phyloP scores from a whole-genome alignment of 352 stramenopile genomes.

The Aphanomyces euteiches region DNA sequence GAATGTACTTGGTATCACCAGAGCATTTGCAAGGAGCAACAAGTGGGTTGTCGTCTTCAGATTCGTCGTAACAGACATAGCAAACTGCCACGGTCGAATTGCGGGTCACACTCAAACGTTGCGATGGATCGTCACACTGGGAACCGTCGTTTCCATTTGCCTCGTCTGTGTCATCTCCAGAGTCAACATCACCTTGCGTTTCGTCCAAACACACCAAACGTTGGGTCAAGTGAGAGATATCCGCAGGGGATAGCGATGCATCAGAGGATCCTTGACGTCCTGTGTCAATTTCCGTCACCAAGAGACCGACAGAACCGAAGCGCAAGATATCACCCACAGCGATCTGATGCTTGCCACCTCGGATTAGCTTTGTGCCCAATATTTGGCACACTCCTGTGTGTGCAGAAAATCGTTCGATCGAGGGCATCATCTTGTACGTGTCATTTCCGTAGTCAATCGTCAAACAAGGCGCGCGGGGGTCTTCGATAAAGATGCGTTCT shows the following conservation, averaged over 20 bases:
- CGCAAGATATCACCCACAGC: conserved; percentile 83
- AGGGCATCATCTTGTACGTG: conserved; percentile 76
- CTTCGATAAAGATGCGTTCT: conserved; percentile 86
- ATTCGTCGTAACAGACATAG: conserved; percentile 86
- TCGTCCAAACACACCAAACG: conserved; percentile 80
- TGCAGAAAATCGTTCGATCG: conserved; percentile 80
- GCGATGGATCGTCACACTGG: conserved; percentile 80
- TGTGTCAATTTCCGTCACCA: conserved; percentile 84
- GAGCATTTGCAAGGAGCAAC: conserved; percentile 94
- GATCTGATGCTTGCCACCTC: conserved; percentile 75
- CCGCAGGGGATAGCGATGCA: conserved; percentile 59
- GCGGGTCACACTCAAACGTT: conserved; percentile 58
- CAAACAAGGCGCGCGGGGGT: conserved; percentile 72
- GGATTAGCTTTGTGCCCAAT: conserved; percentile 81
- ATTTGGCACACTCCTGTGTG: conserved; percentile 86
- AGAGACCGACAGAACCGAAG: conserved; percentile 73
- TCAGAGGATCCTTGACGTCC: conserved; percentile 63
- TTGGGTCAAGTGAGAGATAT: conserved; percentile 79
- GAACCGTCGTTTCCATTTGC: conserved; percentile 69
- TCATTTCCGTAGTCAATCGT: conserved; percentile 87
- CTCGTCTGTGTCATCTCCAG: conserved; percentile 80
- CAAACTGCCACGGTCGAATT: conserved; percentile 79
- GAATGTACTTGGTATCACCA: conserved; percentile 94
- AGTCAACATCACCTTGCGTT: conserved; percentile 70
- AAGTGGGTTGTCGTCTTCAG: conserved; percentile 85